Percentiles rank a stretch among this genome's conserved stretches.
Conservation (phyloP, 1,284 basidiomycete species). For the Rhizoctonia solani region DNA sequence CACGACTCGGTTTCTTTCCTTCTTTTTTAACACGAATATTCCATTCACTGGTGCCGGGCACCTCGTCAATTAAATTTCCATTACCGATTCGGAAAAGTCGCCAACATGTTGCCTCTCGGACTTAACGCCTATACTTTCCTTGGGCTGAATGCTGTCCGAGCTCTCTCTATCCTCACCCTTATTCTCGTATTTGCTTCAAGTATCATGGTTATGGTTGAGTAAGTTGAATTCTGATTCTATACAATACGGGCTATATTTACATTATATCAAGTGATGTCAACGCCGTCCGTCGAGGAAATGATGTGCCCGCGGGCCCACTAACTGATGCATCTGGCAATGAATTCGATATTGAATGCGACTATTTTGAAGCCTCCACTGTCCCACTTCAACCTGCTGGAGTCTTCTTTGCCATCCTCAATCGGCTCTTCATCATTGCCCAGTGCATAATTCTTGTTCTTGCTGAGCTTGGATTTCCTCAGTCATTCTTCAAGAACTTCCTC, state of each 20-base stretch:
- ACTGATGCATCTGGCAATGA: constrained; percentile 30
- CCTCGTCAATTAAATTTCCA: not conserved
- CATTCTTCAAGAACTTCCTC: constrained; percentile 77
- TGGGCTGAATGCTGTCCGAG: constrained; percentile 74
- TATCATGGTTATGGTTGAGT: constrained; percentile 75
- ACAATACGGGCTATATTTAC: not conserved
- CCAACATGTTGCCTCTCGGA: constrained; percentile 7
- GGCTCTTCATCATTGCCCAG: constrained; percentile 80
- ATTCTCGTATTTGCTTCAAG: constrained; percentile 73
- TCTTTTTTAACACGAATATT: not conserved
- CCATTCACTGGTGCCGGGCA: constrained; percentile 19
- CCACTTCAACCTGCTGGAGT: constrained; percentile 84
- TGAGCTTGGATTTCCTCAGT: constrained; percentile 73
- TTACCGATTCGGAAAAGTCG: too few species aligned
- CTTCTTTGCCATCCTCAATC: constrained; percentile 84
- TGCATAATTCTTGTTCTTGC: constrained; percentile 72
- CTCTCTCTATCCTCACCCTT: constrained; percentile 75
- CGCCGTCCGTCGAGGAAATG: constrained; percentile 59
- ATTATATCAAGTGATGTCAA: constrained; percentile 60
- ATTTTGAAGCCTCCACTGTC: constrained; percentile 38
- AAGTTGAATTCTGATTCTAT: constrained; percentile 37
- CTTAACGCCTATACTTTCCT: constrained; percentile 59
- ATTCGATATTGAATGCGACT: constrained; percentile 38
- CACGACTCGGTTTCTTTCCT: constrained; percentile 15
- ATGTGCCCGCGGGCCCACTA: not conserved